Evolutionary conservation across 495 filamentous ascomycete genomes (phyloP), one percentile per base, ranked within the genome.

Genomic region (Neurospora sp.): DNA sequence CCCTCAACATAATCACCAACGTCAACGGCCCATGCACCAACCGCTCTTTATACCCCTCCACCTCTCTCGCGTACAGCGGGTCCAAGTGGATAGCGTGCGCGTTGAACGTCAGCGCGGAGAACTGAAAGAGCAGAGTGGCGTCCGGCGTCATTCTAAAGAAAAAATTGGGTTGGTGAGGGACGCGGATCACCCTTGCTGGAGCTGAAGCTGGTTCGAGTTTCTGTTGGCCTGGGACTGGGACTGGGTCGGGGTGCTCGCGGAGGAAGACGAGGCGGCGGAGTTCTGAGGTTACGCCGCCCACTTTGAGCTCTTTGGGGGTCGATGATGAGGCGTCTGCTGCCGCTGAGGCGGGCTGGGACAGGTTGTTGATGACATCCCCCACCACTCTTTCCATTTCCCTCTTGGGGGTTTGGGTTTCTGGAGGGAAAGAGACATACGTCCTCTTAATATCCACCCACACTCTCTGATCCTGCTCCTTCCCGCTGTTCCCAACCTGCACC

Each of bases 61-160:
- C 82, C 38, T 88, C 83, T 24, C 86, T 86, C 28, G 89, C 89
- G 82, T 93, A 97, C 19, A 83, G 72, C 5, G 85, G 87, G 79
- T 97, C 92, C n/a, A 96, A 85, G 77, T 97, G 94, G 72, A 97
- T 96, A 7, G 85, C 83, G 78, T 97, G 94, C 7, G 93, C 92
- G 80, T 97, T 97, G 86, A 92, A 93, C 6, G 91, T 93, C 21
- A 97, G 86, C 0, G 92, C 92, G 38, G 90, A 93, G 82, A 92
- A 97, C n/a, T 92, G 89, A 81, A 94, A 95, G 38, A 97, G 87
- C 0, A 97, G 84, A 31, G 86, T 82, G 5, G 86, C 82, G 19
- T 89, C 90, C 0, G 93, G 92, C 0, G 77, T 83, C 19, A 96
- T 82, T 1, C 81, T 82, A 78, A 91, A 87, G 21, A 84, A 86